Evolutionary conservation across 345 rosid species (phyloP).

Genomic region (Populus deltoides): DNA sequence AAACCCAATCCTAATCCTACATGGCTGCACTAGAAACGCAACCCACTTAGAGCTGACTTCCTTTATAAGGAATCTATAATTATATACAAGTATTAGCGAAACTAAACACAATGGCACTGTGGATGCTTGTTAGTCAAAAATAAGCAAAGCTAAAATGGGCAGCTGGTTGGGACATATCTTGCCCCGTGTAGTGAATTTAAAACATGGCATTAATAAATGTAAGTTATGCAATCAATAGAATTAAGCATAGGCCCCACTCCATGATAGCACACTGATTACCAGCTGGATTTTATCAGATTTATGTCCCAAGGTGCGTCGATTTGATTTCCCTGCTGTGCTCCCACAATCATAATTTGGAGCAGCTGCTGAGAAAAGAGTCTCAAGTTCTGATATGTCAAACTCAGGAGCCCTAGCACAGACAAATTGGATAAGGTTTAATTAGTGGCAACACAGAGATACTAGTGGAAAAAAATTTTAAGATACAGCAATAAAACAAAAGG

Average conservation of each 20-base stretch:
- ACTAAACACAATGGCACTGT: not conserved
- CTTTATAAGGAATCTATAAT: not conserved
- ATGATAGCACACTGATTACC: slow-evolving; percentile 46
- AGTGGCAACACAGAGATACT: not conserved
- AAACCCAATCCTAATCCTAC: not conserved
- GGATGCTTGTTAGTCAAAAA: not conserved
- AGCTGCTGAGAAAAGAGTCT: slow-evolving; percentile 68
- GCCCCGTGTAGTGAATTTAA: not conserved
- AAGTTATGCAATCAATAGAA: not conserved
- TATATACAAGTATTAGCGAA: not conserved
- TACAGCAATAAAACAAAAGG: slow-evolving; percentile 7
- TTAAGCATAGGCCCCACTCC: not conserved
- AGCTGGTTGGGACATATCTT: not conserved
- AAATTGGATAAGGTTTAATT: slow-evolving; percentile 17
- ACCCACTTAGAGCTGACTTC: not conserved
- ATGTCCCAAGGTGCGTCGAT: slow-evolving; percentile 42
- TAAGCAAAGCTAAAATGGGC: not conserved
- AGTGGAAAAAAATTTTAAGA: not conserved
- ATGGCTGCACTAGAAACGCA: not conserved
- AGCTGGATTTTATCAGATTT: slow-evolving; percentile 78
- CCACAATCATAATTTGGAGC: slow-evolving; percentile 46
- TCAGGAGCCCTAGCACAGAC: slow-evolving; percentile 64
- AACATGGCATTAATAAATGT: not conserved
- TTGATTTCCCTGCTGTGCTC: slow-evolving; percentile 43
- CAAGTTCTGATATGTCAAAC: slow-evolving; percentile 76